These are phyloP conservation scores for Sphagnum magellanicum DNA, from an alignment of 228 moss, liverwort and hornwort species.

Conservation along the genomic window DNA sequence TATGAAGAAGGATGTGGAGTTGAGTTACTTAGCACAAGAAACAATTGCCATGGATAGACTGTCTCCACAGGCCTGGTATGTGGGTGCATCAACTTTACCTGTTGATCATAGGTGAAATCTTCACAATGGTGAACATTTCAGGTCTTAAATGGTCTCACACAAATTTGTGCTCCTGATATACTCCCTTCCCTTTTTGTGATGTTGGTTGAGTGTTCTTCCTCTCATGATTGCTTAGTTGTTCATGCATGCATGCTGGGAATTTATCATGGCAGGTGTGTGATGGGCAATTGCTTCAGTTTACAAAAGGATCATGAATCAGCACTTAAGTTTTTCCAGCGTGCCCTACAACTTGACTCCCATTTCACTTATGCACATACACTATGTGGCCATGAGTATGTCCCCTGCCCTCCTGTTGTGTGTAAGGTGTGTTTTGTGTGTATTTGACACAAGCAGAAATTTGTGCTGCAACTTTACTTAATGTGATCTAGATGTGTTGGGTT, in stretches of 20 bases:
- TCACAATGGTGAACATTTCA: constrained; percentile 19
- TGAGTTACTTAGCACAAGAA: constrained; percentile 96
- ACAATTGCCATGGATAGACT: constrained; percentile 89
- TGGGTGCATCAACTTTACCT: neutral
- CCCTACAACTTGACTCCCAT: constrained; percentile 76
- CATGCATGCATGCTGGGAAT: constrained; percentile 32
- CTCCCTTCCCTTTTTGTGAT: neutral
- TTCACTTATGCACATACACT: constrained; percentile 96
- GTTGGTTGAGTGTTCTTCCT: neutral
- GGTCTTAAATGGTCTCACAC: constrained; percentile 1
- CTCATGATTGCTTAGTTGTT: neutral
- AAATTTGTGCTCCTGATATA: no score
- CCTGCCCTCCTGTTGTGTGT: neutral
- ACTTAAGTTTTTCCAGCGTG: constrained; percentile 93
- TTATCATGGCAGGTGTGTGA: constrained; percentile 69
- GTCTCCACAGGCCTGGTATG: constrained; percentile 87
- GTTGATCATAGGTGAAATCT: constrained; percentile 5
- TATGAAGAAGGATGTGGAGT: constrained; percentile 96
- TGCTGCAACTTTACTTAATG: no score
- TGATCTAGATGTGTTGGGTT: no score
- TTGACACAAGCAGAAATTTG: no score
- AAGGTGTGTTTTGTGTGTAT: neutral
- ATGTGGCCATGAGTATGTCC: constrained; percentile 87
- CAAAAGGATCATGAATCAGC: constrained; percentile 98
- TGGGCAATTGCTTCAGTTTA: constrained; percentile 97